Evolutionary conservation across 257 asterid species (phyloP).

Genomic region (Nicotiana obtusifolia): DNA sequence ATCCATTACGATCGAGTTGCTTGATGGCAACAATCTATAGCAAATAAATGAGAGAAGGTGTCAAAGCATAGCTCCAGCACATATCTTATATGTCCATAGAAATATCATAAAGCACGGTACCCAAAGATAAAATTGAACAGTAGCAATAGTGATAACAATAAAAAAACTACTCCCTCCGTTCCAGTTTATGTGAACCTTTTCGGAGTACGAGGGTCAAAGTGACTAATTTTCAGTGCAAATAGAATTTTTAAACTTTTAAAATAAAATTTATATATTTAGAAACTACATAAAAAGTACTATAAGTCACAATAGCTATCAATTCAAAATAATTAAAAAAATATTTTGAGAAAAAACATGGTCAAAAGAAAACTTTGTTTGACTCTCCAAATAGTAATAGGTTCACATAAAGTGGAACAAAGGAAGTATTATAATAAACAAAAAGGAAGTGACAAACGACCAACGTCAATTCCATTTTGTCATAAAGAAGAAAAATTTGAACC

Average conservation of each 20-base stretch:
- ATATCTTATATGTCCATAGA: background rate
- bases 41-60: background rate
- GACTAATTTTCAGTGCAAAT: too few species aligned
- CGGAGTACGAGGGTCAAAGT: too few species aligned
- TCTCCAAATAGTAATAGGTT: too few species aligned
- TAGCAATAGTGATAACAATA: background rate
- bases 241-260: too few species aligned
- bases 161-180: background rate
- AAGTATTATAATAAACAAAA: background rate
- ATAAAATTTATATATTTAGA: too few species aligned
- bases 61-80: background rate
- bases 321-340: too few species aligned
- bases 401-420: too few species aligned
- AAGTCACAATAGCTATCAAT: too few species aligned
- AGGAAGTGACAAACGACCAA: background rate
- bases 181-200: too few species aligned
- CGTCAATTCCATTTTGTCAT: background rate
- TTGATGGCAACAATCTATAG: slow-evolving; percentile 82
- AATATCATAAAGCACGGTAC: background rate
- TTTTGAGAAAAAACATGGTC: too few species aligned
- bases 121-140: background rate
- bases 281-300: too few species aligned
- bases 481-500: background rate
- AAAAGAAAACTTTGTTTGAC: too few species aligned
- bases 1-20: slow-evolving; percentile 87